phyloP scores from a whole-genome alignment of 2,329 filamentous ascomycete genomes.

The Aphanoascus verrucosus region DNA sequence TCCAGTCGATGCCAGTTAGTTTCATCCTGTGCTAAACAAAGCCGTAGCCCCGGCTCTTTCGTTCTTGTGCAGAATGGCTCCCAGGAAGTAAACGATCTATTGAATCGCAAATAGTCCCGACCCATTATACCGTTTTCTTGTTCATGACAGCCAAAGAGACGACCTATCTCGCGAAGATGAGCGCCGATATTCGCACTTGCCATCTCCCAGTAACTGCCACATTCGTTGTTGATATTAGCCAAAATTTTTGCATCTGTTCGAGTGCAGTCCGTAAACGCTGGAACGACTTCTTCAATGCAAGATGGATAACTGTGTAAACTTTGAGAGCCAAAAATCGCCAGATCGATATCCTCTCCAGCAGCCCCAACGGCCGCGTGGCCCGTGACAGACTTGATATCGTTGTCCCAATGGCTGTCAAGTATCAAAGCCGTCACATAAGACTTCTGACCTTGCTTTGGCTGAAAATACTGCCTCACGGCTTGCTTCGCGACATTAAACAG shows the following conservation, averaged over 20 bases:
- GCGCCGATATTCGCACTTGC: constrained; percentile 88
- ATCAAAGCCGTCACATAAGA: constrained; percentile 80
- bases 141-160: constrained; percentile 80
- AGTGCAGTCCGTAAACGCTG: constrained; percentile 83
- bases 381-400: constrained; percentile 54
- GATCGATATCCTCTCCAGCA: constrained; percentile 57
- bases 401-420: constrained; percentile 83
- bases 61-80: constrained; percentile 84
- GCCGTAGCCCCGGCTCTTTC: constrained; percentile 63
- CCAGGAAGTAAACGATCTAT: constrained; percentile 67
- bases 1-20: constrained; percentile 88
- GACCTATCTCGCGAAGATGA: constrained; percentile 82
- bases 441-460: constrained; percentile 62
- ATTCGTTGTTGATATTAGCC: constrained; percentile 76
- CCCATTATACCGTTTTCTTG: constrained; percentile 89
- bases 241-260: constrained; percentile 59
- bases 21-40: constrained; percentile 67
- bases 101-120: constrained; percentile 72
- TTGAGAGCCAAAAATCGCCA: constrained; percentile 89
- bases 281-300: constrained; percentile 77
- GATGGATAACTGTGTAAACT: constrained; percentile 83
- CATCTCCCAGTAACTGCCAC: constrained; percentile 89
- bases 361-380: constrained; percentile 81
- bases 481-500: constrained; percentile 68
- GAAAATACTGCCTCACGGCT: constrained; percentile 68